These are phyloP conservation scores for Neohortaea acidophila DNA, from an alignment of 495 filamentous ascomycete species.

Conservation along the genomic window DNA sequence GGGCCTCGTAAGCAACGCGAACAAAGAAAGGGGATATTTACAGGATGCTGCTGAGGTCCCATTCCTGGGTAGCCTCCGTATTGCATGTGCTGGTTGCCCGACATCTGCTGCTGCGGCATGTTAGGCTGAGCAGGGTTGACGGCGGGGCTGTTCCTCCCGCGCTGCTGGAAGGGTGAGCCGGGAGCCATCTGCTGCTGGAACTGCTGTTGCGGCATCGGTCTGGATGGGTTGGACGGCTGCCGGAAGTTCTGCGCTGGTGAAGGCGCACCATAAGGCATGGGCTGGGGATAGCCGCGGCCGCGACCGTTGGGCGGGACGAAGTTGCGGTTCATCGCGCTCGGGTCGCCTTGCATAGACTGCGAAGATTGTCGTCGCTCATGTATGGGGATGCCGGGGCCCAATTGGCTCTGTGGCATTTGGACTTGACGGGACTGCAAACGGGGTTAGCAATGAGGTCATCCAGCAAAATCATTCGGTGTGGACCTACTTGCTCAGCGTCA, in stretches of 20 bases:
- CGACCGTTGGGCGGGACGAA: conserved; percentile 40
- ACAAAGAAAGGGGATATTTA: too few relatives aligned
- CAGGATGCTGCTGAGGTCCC: conserved; percentile 31
- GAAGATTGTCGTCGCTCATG: conserved; percentile 74
- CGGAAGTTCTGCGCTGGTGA: conserved; percentile 49
- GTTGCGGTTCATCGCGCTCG: conserved; percentile 32
- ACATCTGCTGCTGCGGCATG: conserved; percentile 36
- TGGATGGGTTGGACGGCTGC: conserved; percentile 45
- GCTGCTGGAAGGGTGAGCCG: conserved; percentile 9
- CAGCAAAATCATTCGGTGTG: too few relatives aligned
- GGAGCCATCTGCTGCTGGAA: conserved; percentile 35
- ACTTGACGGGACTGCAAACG: too few relatives aligned
- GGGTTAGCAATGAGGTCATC: too few relatives aligned
- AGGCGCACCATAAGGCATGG: conserved; percentile 43
- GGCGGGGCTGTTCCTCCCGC: conserved; percentile 46
- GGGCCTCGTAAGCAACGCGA: too few relatives aligned
- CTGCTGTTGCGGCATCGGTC: conserved; percentile 48
- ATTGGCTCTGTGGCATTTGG: conserved; percentile 27
- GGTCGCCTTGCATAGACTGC: conserved; percentile 62
- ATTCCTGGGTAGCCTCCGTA: conserved; percentile 49
- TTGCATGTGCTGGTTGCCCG: conserved; percentile 19
- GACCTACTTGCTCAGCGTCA: conserved; percentile 43
- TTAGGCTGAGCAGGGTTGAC: conserved; percentile 52
- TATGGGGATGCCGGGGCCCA: conserved; percentile 46
- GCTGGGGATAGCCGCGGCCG: conserved; percentile 40